Conservation (phyloP, 2,329 filamentous ascomycete species). For the Neoascochyta sp. region DNA sequence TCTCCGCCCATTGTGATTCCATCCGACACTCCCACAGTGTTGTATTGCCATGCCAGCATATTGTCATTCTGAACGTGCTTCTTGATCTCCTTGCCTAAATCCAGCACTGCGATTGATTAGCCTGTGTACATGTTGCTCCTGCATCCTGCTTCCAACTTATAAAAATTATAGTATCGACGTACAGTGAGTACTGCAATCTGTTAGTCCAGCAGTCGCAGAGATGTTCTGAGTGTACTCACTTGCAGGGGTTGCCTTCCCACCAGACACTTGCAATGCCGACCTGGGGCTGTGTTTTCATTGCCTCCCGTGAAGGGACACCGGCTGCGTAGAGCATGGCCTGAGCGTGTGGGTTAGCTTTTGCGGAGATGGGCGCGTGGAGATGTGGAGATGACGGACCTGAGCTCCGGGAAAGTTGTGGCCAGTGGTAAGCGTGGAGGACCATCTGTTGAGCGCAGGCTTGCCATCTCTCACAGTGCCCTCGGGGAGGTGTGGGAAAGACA, state of each 20-base stretch:
- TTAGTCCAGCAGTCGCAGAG: too few relatives aligned
- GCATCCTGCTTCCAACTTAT: too few relatives aligned
- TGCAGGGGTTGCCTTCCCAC: conserved; percentile 98
- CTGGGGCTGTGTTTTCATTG: conserved; percentile 87
- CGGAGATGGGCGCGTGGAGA: too few relatives aligned
- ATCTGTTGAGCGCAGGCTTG: conserved; percentile 71
- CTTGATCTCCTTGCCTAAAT: conserved; percentile 85
- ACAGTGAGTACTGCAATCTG: conserved; percentile 52
- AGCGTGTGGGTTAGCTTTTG: not conserved
- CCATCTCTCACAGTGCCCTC: conserved; percentile 55
- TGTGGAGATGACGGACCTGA: conserved; percentile 55
- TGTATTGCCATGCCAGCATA: conserved; percentile 94
- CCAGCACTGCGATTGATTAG: conserved; percentile 59
- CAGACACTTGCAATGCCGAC: conserved; percentile 88
- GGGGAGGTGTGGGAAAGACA: conserved; percentile 55
- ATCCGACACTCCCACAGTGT: conserved; percentile 84
- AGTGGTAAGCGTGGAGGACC: conserved; percentile 76
- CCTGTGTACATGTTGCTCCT: too few relatives aligned
- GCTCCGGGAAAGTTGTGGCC: conserved; percentile 89
- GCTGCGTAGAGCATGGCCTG: conserved; percentile 94
- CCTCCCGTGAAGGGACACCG: conserved; percentile 74
- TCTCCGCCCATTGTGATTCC: conserved; percentile 95
- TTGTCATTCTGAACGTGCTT: conserved; percentile 72
- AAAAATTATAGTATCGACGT: conserved; percentile 24
- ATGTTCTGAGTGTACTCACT: conserved; percentile 61